These are phyloP conservation scores for Aspergillus quadrilineatus DNA, from an alignment of 2,329 filamentous ascomycete species.

Conservation along the genomic window DNA sequence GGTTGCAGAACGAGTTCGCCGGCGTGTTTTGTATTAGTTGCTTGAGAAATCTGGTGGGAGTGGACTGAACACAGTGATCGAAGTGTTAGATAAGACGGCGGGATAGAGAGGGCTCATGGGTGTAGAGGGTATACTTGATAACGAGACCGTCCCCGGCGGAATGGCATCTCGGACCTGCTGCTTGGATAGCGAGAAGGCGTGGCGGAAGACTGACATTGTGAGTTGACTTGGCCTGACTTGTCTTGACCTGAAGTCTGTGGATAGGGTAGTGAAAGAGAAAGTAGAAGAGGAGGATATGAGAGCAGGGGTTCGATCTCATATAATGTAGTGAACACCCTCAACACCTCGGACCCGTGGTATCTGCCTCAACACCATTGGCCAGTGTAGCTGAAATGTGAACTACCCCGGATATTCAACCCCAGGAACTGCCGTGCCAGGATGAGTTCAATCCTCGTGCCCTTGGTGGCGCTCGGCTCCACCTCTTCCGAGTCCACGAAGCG, in stretches of 20 bases:
- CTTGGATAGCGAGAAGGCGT: slow-evolving; percentile 13
- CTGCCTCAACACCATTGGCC: not conserved
- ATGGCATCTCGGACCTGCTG: slow-evolving; percentile 8
- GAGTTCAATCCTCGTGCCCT: not conserved
- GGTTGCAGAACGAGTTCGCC: slow-evolving; percentile 11
- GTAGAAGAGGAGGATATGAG: not conserved
- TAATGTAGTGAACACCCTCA: not conserved
- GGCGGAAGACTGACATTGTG: slow-evolving; percentile 11
- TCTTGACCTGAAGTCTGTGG: no score
- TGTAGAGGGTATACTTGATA: not conserved
- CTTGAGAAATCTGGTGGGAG: not conserved
- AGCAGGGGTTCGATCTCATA: not conserved
- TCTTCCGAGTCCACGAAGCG: slow-evolving; percentile 2
- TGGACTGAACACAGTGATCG: not conserved
- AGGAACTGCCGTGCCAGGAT: not conserved
- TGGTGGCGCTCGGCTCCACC: slow-evolving; percentile 8
- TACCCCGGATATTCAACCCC: slow-evolving; percentile 1
- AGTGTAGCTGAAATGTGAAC: no score
- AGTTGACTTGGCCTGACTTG: not conserved
- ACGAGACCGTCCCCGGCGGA: slow-evolving; percentile 9
- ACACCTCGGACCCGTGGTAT: not conserved
- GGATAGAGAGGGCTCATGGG: not conserved
- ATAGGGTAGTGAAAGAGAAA: not conserved
- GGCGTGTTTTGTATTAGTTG: not conserved
- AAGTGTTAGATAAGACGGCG: not conserved